Evolutionary conservation across 257 asterid genomes (phyloP).

Genomic region (Salvia rosmarinus): DNA sequence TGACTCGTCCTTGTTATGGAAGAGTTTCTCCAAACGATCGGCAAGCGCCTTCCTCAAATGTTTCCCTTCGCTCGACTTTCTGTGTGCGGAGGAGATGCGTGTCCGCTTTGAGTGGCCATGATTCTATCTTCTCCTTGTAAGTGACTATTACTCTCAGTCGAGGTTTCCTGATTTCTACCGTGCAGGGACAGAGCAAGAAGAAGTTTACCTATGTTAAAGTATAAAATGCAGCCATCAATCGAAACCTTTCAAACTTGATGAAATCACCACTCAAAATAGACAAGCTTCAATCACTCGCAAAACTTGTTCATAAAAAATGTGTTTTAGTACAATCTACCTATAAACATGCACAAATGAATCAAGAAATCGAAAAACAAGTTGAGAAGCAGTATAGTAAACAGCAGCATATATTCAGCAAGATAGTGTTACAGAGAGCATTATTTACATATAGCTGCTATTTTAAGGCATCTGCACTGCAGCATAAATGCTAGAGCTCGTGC

Average conservation of each 20-base stretch:
- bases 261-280: slow-evolving; percentile 1
- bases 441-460: background rate
- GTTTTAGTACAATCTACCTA: background rate
- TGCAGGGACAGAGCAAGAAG: slow-evolving; percentile 72
- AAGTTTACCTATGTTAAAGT: slow-evolving; percentile 61
- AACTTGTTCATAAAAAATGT: background rate
- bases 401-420: too few species aligned
- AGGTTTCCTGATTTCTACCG: slow-evolving; percentile 53
- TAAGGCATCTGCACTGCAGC: background rate
- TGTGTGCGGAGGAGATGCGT: slow-evolving; percentile 37
- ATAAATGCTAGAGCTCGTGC: slow-evolving; percentile 1
- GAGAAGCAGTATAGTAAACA: too few species aligned
- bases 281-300: background rate
- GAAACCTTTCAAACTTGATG: background rate
- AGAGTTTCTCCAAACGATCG: slow-evolving; percentile 64
- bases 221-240: slow-evolving; percentile 7
- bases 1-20: slow-evolving; percentile 59
- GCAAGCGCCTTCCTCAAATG: slow-evolving; percentile 68
- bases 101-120: slow-evolving; percentile 41
- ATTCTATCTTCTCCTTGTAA: slow-evolving; percentile 39
- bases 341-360: too few species aligned
- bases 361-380: too few species aligned
- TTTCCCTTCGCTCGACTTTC: slow-evolving; percentile 58
- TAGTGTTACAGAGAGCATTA: too few species aligned
- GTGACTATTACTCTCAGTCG: slow-evolving; percentile 28